Evolutionary conservation across 345 rosid species (phyloP), one percentile per base, ranked within the genome.

Genomic region (Nephelium lappaceum): DNA sequence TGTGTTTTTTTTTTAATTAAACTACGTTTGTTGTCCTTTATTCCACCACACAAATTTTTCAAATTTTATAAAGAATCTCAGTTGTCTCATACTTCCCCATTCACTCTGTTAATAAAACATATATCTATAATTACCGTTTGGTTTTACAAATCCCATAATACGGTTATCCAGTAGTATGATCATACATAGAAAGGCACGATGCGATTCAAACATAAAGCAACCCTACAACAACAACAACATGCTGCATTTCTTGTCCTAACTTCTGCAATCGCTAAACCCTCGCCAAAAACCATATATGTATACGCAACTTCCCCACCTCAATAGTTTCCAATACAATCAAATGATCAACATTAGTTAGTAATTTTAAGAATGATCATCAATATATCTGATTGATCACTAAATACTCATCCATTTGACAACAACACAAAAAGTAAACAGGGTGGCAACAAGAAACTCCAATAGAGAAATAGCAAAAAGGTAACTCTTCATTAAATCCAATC

Each of bases 401-500:
- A 31, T 38, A 15, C 38, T 43, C 24, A 11, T 47, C 16, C 18
- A 64, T 57, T 10, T 21, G 38, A 71, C 53, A 24, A 71, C 21
- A 27, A 31, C 5, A 14, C 7, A 66, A 75, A n/a, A 24, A 21
- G 27, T 14, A 39, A 76, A 55, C 43, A 36, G 21, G 5, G 58
- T 10, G 6, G 36, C 71, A 65, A 38, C 38, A 24, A 11, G 27
- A 31, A 11, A 47, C 21, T 18, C 38, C n/a, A 11, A 15, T 25
- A 11, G 53, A 70, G 69, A 57, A 76, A 21, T 57, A 57, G 58
- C 60, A 41, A 42, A 74, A 39, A n/a, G 66, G 1, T 43, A 21
- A 79, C 51, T 47, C 53, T 77, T 47, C 73, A 73, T 71, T 63
- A 55, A 71, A 73, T 16, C 57, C 76, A 80, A 53, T 74, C 61